Evolutionary conservation across 805 yeast genomes (phyloP).

Genomic region (Wickerhamomyces ciferrii): DNA sequence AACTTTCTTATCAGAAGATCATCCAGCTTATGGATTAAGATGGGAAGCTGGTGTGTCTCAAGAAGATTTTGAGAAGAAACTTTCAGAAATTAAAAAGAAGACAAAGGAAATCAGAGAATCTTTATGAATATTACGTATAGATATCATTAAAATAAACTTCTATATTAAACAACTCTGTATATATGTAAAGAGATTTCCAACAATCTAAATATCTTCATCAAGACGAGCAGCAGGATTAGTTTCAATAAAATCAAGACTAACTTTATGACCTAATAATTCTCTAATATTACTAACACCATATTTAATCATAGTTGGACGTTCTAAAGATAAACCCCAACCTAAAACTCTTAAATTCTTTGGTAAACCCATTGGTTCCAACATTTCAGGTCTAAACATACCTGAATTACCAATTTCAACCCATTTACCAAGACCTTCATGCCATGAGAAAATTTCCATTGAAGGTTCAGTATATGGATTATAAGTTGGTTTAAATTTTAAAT

Average conservation of each 20-base stretch:
- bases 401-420: constrained; percentile 99
- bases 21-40: constrained; percentile 11
- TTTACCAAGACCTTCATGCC: constrained; percentile 88
- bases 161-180: not conserved
- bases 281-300: constrained; percentile 94
- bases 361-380: constrained; percentile 97
- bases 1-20: constrained; percentile 6
- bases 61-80: not conserved
- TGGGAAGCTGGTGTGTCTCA: constrained; percentile 4
- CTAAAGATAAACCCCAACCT: constrained; percentile 97
- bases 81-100: not conserved
- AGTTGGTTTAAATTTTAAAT: constrained; percentile 96
- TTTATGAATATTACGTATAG: not conserved
- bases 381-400: constrained; percentile 99
- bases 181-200: not conserved
- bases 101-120: not conserved
- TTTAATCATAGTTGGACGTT: constrained; percentile 99
- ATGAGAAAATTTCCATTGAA: constrained; percentile 93
- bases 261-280: constrained; percentile 96
- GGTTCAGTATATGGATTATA: constrained; percentile 99
- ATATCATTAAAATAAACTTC: not conserved
- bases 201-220: constrained; percentile 51
- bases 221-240: constrained; percentile 96
- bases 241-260: constrained; percentile 88
- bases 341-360: constrained; percentile 90